phyloP scores from a whole-genome alignment of 306 rosid genomes.

The Senna tora region DNA sequence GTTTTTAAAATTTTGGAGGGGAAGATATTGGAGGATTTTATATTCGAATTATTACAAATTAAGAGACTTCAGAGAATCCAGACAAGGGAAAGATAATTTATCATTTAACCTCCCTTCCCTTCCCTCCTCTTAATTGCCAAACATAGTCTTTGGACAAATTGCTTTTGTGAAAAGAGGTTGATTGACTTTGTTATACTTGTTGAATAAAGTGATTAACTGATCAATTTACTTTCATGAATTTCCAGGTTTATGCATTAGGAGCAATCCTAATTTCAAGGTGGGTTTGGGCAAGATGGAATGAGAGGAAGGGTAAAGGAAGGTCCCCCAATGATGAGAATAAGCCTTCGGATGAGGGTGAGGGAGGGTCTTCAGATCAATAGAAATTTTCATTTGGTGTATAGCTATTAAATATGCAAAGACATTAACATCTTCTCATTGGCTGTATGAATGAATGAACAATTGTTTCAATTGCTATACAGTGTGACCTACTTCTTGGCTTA shows the following conservation, averaged over 20 bases:
- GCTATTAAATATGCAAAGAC: not conserved
- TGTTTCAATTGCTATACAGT: slow-evolving; percentile 28
- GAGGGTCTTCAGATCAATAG: slow-evolving; percentile 41
- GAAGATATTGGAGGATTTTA: too few relatives aligned
- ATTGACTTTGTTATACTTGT: slow-evolving; percentile 10
- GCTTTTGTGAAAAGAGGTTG: not conserved
- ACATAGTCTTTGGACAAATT: not conserved
- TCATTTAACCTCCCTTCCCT: too few relatives aligned
- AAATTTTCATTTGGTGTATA: slow-evolving; percentile 32
- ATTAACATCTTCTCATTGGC: not conserved
- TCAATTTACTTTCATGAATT: not conserved
- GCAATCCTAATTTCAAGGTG: slow-evolving; percentile 66
- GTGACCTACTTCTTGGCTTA: not conserved
- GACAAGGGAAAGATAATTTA: too few relatives aligned
- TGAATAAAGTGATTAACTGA: not conserved
- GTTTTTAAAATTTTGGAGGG: too few relatives aligned
- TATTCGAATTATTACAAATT: too few relatives aligned
- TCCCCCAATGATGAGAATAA: slow-evolving; percentile 52
- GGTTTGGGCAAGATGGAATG: slow-evolving; percentile 90
- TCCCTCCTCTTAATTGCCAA: too few relatives aligned
- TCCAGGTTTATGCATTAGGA: slow-evolving; percentile 80
- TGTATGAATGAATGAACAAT: slow-evolving; percentile 22
- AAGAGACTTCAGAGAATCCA: too few relatives aligned
- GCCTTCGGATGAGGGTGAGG: slow-evolving; percentile 46
- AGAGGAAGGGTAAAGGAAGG: slow-evolving; percentile 58